These are phyloP conservation scores for Venustampulla echinocandica DNA, from an alignment of 495 filamentous ascomycete genomes.

Conservation along the genomic window DNA sequence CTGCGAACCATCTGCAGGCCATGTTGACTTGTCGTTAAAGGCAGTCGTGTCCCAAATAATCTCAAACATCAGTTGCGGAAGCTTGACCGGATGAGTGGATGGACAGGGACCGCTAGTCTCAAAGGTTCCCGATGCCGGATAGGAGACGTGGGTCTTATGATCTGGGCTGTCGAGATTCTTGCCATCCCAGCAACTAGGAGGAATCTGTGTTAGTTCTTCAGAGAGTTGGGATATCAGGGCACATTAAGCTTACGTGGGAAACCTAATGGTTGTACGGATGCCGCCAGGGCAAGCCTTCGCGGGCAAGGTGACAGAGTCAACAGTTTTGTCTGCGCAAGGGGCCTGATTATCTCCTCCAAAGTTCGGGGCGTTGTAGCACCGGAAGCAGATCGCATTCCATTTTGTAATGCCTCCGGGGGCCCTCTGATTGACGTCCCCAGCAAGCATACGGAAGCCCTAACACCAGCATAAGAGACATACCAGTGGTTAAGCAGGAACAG, in stretches of 20 bases:
- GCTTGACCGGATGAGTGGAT: conserved; percentile 41
- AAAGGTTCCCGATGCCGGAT: conserved; percentile 19
- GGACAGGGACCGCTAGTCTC: conserved; percentile 37
- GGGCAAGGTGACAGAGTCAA: conserved; percentile 35
- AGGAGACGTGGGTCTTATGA: conserved; percentile 43
- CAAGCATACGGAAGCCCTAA: conserved; percentile 5
- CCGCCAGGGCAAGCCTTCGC: conserved; percentile 34
- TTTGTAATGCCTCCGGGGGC: conserved; percentile 4
- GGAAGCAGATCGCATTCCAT: conserved; percentile 32
- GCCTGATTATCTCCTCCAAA: conserved; percentile 36
- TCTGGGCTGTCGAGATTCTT: conserved; percentile 47
- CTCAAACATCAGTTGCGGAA: conserved; percentile 38
- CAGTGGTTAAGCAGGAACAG: neutral
- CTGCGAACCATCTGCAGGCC: conserved; percentile 33
- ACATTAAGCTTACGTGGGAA: conserved; percentile 37
- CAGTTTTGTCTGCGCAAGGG: conserved; percentile 36
- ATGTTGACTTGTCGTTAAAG: conserved; percentile 32
- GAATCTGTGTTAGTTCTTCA: too few relatives aligned
- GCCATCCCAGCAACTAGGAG: conserved; percentile 65
- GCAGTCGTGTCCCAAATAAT: conserved; percentile 30
- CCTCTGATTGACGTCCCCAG: neutral
- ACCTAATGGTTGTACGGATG: conserved; percentile 39
- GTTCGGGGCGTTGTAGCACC: conserved; percentile 37
- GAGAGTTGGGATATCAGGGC: too few relatives aligned
- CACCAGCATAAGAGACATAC: conserved; percentile 17